Base-by-base conservation (phyloP, 2,329 filamentous ascomycete species). In the Cordyceps farinosa region DNA sequence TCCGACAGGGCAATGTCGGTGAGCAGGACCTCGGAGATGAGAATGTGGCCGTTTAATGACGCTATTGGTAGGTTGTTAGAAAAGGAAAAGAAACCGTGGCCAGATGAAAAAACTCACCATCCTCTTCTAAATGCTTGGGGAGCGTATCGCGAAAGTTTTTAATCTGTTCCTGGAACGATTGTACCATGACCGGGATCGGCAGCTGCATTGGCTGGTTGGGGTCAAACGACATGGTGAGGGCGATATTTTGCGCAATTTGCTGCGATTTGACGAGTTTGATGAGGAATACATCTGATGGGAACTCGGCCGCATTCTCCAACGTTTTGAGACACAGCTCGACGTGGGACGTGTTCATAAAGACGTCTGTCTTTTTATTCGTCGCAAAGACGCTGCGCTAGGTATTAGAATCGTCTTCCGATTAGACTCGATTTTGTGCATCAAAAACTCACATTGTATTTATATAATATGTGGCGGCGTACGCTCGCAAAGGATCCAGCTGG, bases 401-500 rank as follows among this genome's bases (percentile, higher is more conserved):
- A 36, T 61, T 15, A 48, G 22, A 34, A 32, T 44, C 27, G 15
- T 3, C 13, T 22, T 62, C 52, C 52, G 7, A 34, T 17, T 9
- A 9, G 27, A 22, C 22, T 1, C 22, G 22, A 22, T 22, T 22
- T 22, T 22, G 22, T 22, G 22, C 22, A 1, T 1, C 22, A 22
- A 1, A 22, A 22, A 72, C 79, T 68, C 64, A 82, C 80, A 80
- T 67, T 7, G 80, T 80, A 36, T 81, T 79, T 4, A 83, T 67
- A 61, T 83, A 84, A 64, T 82, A 84, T 4, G 78, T 79, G 2
- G 80, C 81, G 0, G 76, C 75, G 68, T 80, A 82, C 0, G 80
- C 79, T 51, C 82, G 74, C 71, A 82, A 76, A 52, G 77, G 70
- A 62, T 83, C 79, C 10, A 82, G 66, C 29, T 71, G 72, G 1